These are phyloP conservation scores for Xylariaceae sp. DNA, from an alignment of 2,329 filamentous ascomycete species.

Conservation along the genomic window DNA sequence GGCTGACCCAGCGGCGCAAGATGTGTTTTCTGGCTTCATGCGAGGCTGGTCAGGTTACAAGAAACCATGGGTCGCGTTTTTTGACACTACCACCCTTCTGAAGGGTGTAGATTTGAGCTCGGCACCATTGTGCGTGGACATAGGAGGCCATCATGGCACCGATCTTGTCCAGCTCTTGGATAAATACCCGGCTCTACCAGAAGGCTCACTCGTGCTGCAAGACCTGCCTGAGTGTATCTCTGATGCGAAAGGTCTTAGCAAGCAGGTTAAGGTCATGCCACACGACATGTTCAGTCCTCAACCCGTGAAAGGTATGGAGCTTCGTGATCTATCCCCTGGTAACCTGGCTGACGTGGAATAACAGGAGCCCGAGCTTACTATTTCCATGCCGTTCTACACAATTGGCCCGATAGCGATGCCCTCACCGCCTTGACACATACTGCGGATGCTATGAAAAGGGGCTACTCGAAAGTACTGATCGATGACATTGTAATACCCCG, in stretches of 20 bases:
- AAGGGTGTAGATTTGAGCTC: slow-evolving; percentile 19
- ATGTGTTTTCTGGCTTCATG: slow-evolving; percentile 24
- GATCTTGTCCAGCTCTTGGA: slow-evolving; percentile 31
- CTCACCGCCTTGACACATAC: slow-evolving; percentile 32
- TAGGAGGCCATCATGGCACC: slow-evolving; percentile 38
- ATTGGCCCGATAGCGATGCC: slow-evolving; percentile 34
- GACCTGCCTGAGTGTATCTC: slow-evolving; percentile 33
- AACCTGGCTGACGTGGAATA: neutral
- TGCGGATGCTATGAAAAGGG: slow-evolving; percentile 26
- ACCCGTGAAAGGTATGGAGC: slow-evolving; percentile 23
- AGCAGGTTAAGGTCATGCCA: slow-evolving; percentile 24
- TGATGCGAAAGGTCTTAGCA: slow-evolving; percentile 7
- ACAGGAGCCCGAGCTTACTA: slow-evolving; percentile 31
- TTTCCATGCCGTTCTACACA: slow-evolving; percentile 34
- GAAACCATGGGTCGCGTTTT: slow-evolving; percentile 15
- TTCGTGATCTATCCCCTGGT: neutral
- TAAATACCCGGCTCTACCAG: slow-evolving; percentile 27
- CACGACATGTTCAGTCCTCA: slow-evolving; percentile 33
- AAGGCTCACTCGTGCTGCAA: slow-evolving; percentile 34
- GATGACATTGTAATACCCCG: slow-evolving; percentile 39
- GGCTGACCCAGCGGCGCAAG: slow-evolving; percentile 12
- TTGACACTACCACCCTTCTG: slow-evolving; percentile 21
- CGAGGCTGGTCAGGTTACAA: slow-evolving; percentile 15
- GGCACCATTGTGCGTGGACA: slow-evolving; percentile 35
- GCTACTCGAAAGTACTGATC: slow-evolving; percentile 40